phyloP scores from a whole-genome alignment of 352 stramenopile genomes.

The Thraustochytrium striatum region DNA sequence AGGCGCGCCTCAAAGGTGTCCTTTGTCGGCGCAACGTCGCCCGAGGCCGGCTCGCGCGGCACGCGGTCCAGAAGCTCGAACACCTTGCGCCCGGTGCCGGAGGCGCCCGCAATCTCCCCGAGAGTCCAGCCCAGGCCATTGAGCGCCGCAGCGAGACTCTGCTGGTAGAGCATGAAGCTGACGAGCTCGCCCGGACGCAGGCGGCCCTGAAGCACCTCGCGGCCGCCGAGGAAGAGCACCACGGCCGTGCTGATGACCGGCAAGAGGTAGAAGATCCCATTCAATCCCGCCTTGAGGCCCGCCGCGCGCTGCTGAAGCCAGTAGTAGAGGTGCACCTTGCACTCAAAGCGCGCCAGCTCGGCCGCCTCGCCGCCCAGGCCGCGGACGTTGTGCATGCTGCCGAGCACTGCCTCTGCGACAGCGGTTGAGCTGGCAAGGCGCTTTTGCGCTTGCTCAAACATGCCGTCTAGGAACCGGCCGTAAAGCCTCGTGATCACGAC shows the following conservation, averaged over 20 bases:
- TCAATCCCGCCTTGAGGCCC: constrained; percentile 62
- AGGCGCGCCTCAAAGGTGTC: constrained; percentile 47
- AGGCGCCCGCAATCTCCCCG: constrained; percentile 61
- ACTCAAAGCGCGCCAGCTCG: constrained; percentile 60
- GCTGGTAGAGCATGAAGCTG: constrained; percentile 67
- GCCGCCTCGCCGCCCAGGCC: constrained; percentile 59
- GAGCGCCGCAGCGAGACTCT: constrained; percentile 63
- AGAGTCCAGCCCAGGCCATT: constrained; percentile 65
- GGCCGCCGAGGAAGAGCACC: constrained; percentile 66
- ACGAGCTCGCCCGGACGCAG: constrained; percentile 54
- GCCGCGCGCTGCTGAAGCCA: constrained; percentile 57
- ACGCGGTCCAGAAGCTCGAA: constrained; percentile 63
- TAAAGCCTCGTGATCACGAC: not conserved
- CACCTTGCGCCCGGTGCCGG: constrained; percentile 69
- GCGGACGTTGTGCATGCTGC: not conserved
- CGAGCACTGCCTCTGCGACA: not conserved
- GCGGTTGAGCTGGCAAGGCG: not conserved
- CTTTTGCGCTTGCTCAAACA: not conserved
- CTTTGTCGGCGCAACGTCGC: constrained; percentile 1
- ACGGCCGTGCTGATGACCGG: constrained; percentile 62
- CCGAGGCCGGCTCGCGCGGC: not conserved
- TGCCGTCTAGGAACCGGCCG: not conserved
- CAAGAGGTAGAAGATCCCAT: constrained; percentile 58
- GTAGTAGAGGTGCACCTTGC: constrained; percentile 62
- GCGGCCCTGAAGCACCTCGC: constrained; percentile 59